Evolutionary conservation across 345 rosid genomes (phyloP), one percentile per base, ranked within the genome.

Genomic region (Pugionium dolabratum): DNA sequence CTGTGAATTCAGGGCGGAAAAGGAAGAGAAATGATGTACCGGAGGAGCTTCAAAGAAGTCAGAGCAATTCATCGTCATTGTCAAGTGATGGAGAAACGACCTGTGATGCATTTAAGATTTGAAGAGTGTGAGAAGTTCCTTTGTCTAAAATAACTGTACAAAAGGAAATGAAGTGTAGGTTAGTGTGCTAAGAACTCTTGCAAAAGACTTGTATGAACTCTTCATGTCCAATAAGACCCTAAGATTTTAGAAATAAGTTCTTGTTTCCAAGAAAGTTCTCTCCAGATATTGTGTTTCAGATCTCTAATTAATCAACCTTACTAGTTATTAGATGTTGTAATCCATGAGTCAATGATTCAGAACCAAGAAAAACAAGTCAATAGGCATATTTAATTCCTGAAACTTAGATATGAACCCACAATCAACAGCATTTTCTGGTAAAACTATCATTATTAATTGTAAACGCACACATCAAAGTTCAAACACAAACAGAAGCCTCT

Each of bases 1-100:
- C 90, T 0, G 77, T 41, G 30, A 75, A 73, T 9, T 58, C 80
- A 0, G 79, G 93, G 51, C 50, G 89, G 75, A 90, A 82, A 69
- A 78, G 84, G 72, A 81, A 75, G 77, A 81, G 82, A 69, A 56
- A 5, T 49, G 69, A 62, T 41, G 72, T 30, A 7, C 33, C 31
- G 10, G 74, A 61, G 8, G 59, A 36, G 55, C 31, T 58, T 40
- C 74, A 55, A 26, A 63, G 64, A 70, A 70, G 54, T 29, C 71
- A 69, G 34, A 66, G 72, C 36, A 59, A 59, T 7, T 70, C 63
- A 4, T 65, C 70, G 2, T 45, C 73, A 9, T 68, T 55, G 0
- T 64, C 71, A 59, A 45, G 32, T 53, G 67, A 70, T 28, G 33
- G 59, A 58, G 58, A 50, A 64, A 64, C 47, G 2, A 70, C n/a